A percentile compares a stretch with the other conserved stretches of the same genome.
phyloP scores from a whole-genome alignment of 2,329 filamentous ascomycete species.

The Monosporascus sp. region DNA sequence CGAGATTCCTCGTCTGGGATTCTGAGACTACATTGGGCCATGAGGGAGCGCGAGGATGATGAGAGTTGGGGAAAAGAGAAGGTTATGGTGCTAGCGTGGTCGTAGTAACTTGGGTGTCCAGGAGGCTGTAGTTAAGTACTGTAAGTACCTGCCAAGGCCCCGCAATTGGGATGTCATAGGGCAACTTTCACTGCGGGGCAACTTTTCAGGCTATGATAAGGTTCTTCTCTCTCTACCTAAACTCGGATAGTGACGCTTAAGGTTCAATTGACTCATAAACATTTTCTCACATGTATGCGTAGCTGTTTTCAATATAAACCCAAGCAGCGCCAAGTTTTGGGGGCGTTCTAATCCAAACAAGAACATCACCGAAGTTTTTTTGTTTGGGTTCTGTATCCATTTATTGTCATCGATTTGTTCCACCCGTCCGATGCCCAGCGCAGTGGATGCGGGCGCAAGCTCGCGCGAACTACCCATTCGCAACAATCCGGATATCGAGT shows the following conservation, averaged over 20 bases:
- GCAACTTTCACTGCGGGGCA: too few species aligned
- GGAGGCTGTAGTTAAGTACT: too few species aligned
- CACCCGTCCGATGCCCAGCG: conserved; percentile 9
- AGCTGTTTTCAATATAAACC: neutral
- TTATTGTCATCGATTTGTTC: neutral
- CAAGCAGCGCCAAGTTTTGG: neutral
- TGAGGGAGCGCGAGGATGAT: too few species aligned
- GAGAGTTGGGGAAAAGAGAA: too few species aligned
- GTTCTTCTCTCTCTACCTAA: neutral
- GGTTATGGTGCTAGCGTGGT: too few species aligned
- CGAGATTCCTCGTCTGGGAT: too few species aligned
- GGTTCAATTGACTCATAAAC: neutral
- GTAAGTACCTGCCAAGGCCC: too few species aligned
- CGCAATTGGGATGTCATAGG: too few species aligned
- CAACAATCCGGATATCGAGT: conserved; percentile 21
- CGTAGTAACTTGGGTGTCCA: too few species aligned
- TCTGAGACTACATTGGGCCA: too few species aligned
- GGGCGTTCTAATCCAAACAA: neutral
- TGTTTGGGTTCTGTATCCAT: neutral
- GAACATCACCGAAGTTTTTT: neutral
- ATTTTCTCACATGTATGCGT: neutral
- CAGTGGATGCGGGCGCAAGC: conserved; percentile 7
- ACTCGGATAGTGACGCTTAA: neutral
- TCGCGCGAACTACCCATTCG: conserved; percentile 19
- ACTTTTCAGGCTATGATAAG: too few species aligned